Conservation (phyloP, 2,329 filamentous ascomycete species). For the Colletotrichum tanaceti region DNA sequence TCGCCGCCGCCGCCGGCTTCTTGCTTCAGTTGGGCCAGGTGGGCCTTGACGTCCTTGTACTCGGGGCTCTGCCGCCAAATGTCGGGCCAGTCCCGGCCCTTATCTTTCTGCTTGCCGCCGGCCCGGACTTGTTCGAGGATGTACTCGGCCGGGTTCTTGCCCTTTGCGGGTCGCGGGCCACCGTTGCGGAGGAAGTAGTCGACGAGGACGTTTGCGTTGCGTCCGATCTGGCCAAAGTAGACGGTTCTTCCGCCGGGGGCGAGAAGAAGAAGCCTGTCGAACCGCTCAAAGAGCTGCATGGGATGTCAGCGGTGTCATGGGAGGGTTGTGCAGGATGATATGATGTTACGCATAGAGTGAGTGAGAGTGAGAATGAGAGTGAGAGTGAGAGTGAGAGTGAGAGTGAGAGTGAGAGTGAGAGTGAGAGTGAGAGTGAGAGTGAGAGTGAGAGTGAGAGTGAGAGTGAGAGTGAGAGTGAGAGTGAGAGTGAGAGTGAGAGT, state of each 20-base stretch:
- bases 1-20: neutral
- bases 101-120: constrained; percentile 58
- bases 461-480: fast-evolving
- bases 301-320: neutral
- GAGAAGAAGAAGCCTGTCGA: constrained; percentile 69
- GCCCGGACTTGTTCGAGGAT: constrained; percentile 64
- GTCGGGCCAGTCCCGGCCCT: constrained; percentile 56
- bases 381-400: neutral
- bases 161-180: constrained; percentile 61
- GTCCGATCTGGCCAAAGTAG: constrained; percentile 70
- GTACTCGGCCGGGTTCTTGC: constrained; percentile 75
- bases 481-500: neutral
- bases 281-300: constrained; percentile 57
- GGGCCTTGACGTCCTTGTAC: constrained; percentile 47
- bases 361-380: no score
- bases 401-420: fast-evolving
- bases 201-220: constrained; percentile 60
- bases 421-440: no score
- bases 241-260: constrained; percentile 65
- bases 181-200: constrained; percentile 73
- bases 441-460: no score
- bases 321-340: neutral
- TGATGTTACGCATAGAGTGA: no score
- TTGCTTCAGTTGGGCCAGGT: constrained; percentile 46
- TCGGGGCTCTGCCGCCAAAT: constrained; percentile 53